phyloP scores from a whole-genome alignment of 1,139 yeast genomes.

The Suhomyces panamericanus region DNA sequence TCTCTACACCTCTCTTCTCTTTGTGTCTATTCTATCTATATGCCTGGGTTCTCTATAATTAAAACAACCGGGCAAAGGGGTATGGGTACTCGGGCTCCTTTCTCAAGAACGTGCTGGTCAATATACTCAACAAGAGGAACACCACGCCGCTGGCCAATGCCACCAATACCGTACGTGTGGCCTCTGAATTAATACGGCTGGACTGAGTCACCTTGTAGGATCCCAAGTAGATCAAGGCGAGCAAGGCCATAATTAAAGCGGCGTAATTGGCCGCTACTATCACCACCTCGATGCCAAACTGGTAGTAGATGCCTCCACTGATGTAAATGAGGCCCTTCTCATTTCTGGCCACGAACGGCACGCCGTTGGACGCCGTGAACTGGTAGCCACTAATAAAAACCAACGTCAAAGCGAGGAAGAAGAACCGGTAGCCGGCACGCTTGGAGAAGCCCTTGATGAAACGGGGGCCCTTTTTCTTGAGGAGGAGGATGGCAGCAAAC shows the following conservation, averaged over 20 bases:
- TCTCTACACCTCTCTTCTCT: not conserved
- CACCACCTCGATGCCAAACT: slow-evolving; percentile 66
- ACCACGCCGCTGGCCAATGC: slow-evolving; percentile 21
- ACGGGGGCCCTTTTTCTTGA: slow-evolving; percentile 52
- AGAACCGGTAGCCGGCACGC: slow-evolving; percentile 33
- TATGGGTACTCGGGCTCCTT: slow-evolving; percentile 47
- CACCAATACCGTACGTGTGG: slow-evolving; percentile 20
- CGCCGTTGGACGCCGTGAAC: slow-evolving; percentile 57
- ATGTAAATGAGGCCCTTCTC: slow-evolving; percentile 52
- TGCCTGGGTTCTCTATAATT: too few species aligned
- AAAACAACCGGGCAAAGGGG: slow-evolving; percentile 16
- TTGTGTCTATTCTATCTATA: not conserved
- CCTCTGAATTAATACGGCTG: slow-evolving; percentile 23
- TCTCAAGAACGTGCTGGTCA: slow-evolving; percentile 41
- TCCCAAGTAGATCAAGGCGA: slow-evolving; percentile 43
- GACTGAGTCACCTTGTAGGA: slow-evolving; percentile 24
- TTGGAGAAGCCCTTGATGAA: slow-evolving; percentile 33
- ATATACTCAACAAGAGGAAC: slow-evolving; percentile 36
- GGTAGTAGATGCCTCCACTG: slow-evolving; percentile 65
- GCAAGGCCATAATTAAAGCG: slow-evolving; percentile 38
- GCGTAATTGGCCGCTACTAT: slow-evolving; percentile 52
- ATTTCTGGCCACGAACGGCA: slow-evolving; percentile 61
- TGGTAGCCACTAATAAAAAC: slow-evolving; percentile 60
- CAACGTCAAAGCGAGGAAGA: slow-evolving; percentile 44
- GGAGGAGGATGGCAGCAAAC: slow-evolving; percentile 43